phyloP scores from a whole-genome alignment of 2,329 filamentous ascomycete genomes.

The Penicillium sp. region DNA sequence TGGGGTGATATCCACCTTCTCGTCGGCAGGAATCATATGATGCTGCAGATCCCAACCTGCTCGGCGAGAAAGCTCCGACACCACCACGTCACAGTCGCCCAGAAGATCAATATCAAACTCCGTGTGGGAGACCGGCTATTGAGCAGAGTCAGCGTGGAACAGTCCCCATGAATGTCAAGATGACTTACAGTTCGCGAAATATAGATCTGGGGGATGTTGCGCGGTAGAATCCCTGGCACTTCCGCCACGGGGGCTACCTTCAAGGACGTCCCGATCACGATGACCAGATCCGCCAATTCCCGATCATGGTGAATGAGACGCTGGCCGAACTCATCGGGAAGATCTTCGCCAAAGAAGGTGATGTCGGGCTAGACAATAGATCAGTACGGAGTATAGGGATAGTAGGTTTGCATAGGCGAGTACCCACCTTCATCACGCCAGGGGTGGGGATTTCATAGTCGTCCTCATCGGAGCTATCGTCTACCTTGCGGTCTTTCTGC shows the following conservation, averaged over 20 bases:
- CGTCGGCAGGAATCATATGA: conserved; percentile 74
- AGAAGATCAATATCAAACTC: conserved; percentile 95
- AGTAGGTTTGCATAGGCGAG: background rate
- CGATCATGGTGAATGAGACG: conserved; percentile 81
- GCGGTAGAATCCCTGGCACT: conserved; percentile 77
- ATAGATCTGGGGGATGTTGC: conserved; percentile 85
- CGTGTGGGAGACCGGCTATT: conserved; percentile 75
- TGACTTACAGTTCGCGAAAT: conserved; percentile 71
- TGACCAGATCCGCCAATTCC: conserved; percentile 79
- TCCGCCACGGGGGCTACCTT: conserved; percentile 96
- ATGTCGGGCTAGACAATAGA: conserved; percentile 71
- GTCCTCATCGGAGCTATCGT: conserved; percentile 59
- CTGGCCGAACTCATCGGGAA: conserved; percentile 79
- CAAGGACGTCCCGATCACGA: conserved; percentile 94
- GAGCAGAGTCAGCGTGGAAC: conserved; percentile 8
- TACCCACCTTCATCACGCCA: conserved; percentile 73
- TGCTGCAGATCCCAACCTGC: conserved; percentile 80
- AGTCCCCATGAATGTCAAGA: background rate
- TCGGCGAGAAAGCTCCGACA: conserved; percentile 80
- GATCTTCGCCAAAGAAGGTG: conserved; percentile 92
- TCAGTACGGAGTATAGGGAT: conserved; percentile 7
- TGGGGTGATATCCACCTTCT: conserved; percentile 60
- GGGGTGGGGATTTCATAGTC: conserved; percentile 67
- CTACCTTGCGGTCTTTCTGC: conserved; percentile 57
- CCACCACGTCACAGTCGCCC: conserved; percentile 91